A percentile compares a stretch with the other conserved stretches of the same genome.
phyloP scores from a whole-genome alignment of 1,284 basidiomycete species.

The Marasmius fiardii region DNA sequence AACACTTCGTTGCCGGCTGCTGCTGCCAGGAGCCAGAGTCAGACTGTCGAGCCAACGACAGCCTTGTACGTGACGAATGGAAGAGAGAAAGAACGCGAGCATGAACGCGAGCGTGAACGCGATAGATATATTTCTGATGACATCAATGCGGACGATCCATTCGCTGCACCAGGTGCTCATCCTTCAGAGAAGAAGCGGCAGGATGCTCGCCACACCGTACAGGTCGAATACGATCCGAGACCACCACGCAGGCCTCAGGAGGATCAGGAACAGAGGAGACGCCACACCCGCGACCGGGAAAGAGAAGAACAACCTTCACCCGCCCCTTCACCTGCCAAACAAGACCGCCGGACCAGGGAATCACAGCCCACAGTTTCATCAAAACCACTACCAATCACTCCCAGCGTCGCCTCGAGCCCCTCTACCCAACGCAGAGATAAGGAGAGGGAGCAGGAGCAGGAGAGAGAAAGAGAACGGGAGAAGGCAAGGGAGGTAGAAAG shows the following conservation, averaged over 20 bases:
- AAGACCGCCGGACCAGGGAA: constrained; percentile 28
- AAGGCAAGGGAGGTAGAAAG: not conserved
- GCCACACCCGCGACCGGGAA: constrained; percentile 8
- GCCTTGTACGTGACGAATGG: constrained; percentile 35
- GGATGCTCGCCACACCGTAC: constrained; percentile 70
- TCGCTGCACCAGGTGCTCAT: constrained; percentile 32
- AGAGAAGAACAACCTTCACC: constrained; percentile 1
- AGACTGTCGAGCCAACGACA: constrained; percentile 22
- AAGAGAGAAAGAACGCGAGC: constrained; percentile 23
- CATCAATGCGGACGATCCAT: constrained; percentile 42
- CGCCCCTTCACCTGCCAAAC: not conserved
- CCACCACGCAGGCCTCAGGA: constrained; percentile 15
- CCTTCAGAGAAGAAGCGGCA: constrained; percentile 31
- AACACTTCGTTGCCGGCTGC: constrained; percentile 26
- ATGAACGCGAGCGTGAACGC: not conserved
- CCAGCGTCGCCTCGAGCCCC: constrained; percentile 16
- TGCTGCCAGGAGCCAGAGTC: constrained; percentile 12
- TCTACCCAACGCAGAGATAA: constrained; percentile 15
- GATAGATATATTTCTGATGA: constrained; percentile 4
- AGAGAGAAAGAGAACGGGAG: constrained; percentile 14
- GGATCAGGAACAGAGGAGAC: constrained; percentile 17
- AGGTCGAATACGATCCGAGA: constrained; percentile 77
- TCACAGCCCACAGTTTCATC: constrained; percentile 26
- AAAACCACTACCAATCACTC: constrained; percentile 34
- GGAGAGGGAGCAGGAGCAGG: constrained; percentile 16